Evolutionary conservation across 2,329 filamentous ascomycete species (phyloP).

Genomic region (Claviceps africana): DNA sequence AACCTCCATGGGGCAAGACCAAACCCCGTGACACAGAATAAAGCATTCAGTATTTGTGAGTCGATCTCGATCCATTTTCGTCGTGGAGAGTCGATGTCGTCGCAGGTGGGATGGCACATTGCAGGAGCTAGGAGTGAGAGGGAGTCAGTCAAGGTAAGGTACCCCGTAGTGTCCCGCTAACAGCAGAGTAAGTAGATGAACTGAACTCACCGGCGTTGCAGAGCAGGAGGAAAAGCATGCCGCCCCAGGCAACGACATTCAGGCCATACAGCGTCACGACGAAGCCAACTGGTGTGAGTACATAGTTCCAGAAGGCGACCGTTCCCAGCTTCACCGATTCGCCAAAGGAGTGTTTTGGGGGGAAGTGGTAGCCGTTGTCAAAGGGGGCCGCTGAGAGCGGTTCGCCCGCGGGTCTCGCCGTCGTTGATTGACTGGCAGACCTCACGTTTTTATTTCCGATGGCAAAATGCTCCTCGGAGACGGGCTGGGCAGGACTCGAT

Average conservation of each 20-base stretch:
- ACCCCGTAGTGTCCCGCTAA: background rate
- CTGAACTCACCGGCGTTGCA: slow-evolving; percentile 46
- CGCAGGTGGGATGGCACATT: slow-evolving; percentile 59
- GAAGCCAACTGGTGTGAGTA: slow-evolving; percentile 62
- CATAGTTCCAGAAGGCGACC: slow-evolving; percentile 56
- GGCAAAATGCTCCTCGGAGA: background rate
- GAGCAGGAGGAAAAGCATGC: slow-evolving; percentile 77
- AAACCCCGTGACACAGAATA: slow-evolving; percentile 81
- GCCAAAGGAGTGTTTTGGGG: slow-evolving; percentile 44
- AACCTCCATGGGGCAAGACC: slow-evolving; percentile 76
- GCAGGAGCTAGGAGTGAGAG: slow-evolving; percentile 32
- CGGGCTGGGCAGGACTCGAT: background rate
- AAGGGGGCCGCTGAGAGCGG: slow-evolving; percentile 27
- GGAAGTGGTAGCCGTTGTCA: slow-evolving; percentile 53
- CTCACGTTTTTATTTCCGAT: slow-evolving; percentile 6
- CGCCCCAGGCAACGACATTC: slow-evolving; percentile 78
- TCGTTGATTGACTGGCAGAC: slow-evolving; percentile 12
- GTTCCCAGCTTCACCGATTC: slow-evolving; percentile 44
- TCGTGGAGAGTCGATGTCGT: slow-evolving; percentile 62
- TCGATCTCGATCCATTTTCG: slow-evolving; percentile 75
- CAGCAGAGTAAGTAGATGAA: background rate
- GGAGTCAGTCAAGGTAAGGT: background rate
- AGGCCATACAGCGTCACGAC: slow-evolving; percentile 65
- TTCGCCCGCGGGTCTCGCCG: slow-evolving; percentile 9
- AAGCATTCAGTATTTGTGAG: slow-evolving; percentile 62